A percentile compares a stretch with the other conserved stretches of the same genome.
Evolutionary conservation across 257 asterid species (phyloP).

Genomic region (Scutellaria minor): DNA sequence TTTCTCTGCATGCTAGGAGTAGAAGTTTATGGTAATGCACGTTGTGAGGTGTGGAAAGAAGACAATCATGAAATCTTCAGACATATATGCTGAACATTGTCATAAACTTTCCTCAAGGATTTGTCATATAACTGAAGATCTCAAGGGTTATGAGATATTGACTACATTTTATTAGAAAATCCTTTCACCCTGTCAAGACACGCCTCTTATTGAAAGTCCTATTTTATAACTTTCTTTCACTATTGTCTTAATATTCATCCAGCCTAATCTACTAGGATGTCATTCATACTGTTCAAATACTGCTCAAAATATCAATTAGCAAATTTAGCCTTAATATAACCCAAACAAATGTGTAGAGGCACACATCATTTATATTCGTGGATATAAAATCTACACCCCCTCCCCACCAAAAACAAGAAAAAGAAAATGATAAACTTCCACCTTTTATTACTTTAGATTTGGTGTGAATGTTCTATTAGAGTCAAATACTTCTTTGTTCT

Average conservation of each 20-base stretch:
- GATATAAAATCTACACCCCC: conserved; percentile 8
- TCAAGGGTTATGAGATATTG: too few relatives aligned
- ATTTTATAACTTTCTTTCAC: background rate
- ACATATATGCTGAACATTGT: background rate
- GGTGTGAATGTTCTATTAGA: conserved; percentile 12
- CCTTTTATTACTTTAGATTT: background rate
- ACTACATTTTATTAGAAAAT: background rate
- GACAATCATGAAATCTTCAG: background rate
- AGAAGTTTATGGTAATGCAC: background rate
- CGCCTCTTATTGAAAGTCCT: background rate
- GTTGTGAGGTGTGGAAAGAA: background rate
- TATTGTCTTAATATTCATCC: background rate
- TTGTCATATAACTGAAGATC: background rate
- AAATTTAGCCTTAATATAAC: background rate
- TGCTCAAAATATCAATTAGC: background rate
- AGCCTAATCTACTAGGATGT: background rate
- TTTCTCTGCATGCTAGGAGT: background rate
- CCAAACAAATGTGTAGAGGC: background rate
- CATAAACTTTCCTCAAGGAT: background rate
- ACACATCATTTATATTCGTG: background rate
- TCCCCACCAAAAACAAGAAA: background rate
- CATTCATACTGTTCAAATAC: background rate
- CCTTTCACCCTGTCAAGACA: conserved; percentile 7
- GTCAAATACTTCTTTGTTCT: background rate
- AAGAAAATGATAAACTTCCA: background rate